Conservation (phyloP, 305 asterid species). For the Petunia hybrid region DNA sequence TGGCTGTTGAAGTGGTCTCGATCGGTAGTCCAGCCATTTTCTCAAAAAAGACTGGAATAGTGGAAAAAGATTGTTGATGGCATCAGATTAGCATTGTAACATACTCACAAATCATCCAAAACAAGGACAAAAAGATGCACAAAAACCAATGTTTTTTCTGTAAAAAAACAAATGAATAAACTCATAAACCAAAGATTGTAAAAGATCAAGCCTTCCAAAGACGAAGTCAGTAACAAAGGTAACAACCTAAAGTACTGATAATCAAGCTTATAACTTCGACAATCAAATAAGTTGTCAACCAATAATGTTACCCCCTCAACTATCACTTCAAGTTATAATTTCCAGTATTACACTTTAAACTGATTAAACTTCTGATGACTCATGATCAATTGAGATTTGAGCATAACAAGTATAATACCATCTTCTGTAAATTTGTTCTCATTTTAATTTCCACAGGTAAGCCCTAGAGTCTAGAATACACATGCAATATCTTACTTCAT, state of each 20-base stretch:
- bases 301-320: neutral
- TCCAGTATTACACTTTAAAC: neutral
- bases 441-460: neutral
- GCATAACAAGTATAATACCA: neutral
- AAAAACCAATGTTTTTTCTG: neutral
- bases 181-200: too few relatives aligned
- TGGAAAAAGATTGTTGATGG: neutral
- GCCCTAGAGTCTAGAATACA: neutral
- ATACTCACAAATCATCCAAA: neutral
- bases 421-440: neutral
- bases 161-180: too few relatives aligned
- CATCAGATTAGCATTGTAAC: neutral
- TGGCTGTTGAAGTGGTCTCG: conserved; percentile 51
- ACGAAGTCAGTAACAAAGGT: neutral
- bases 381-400: neutral
- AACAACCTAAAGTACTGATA: neutral
- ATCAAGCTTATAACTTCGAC: neutral
- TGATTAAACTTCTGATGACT: neutral
- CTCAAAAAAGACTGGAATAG: conserved; percentile 8
- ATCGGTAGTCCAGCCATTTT: conserved; percentile 64
- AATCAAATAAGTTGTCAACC: neutral
- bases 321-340: neutral
- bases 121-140: neutral
- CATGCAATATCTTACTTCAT: neutral
- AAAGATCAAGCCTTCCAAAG: neutral